Base-by-base conservation (phyloP, 1,139 yeast species). In the Diutina mesorugosa region DNA sequence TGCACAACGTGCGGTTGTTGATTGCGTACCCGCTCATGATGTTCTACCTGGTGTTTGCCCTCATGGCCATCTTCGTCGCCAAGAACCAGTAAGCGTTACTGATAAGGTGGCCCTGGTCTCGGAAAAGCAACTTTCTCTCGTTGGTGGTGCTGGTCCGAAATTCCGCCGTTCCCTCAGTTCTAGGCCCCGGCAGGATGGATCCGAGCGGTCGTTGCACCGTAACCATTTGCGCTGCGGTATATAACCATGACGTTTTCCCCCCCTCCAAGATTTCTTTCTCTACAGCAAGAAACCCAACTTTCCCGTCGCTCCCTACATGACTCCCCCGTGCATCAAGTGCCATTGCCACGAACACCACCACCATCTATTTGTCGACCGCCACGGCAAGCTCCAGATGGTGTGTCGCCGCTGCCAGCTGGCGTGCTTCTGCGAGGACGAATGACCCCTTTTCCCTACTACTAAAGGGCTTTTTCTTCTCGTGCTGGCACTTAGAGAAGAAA, bases 21-120 rank as follows among this genome's bases (percentile, higher is more conserved):
- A 88, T 93, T 60, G 99, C 98, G 1, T 93, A 95, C 68, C 99
- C 99, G 1, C 77, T 93, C 65, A 85, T 88, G 18, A 83, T 93
- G 73, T 93, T 93, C 67, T 93, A 95, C 74, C 84, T 91, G 57
- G 95, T 93, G 4, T 95, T 95, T 77, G 97, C 97, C 45, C 78
- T 95, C 62, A 90, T 93, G 96, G 95, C 98, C 6, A 86, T 95
- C 51, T 93, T 93, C 67, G 95, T 87, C 45, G 88, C 80, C 63
- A 46, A 51, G 29, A 35, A 26, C 21, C n/a, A 26, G 14, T 26
- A 21, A 21, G 26, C 26, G 3, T 21, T 3, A 21, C 26, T 12
- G 41, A 9, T 35, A 12, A 35, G 12, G 41, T 35, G 12, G 26
- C 26, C 26, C 26, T 21, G 26, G 26, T 21, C 26, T 21, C 26